These are phyloP conservation scores for Myriosclerotinia duriaeana DNA, from an alignment of 2,329 filamentous ascomycete species.

Conservation along the genomic window DNA sequence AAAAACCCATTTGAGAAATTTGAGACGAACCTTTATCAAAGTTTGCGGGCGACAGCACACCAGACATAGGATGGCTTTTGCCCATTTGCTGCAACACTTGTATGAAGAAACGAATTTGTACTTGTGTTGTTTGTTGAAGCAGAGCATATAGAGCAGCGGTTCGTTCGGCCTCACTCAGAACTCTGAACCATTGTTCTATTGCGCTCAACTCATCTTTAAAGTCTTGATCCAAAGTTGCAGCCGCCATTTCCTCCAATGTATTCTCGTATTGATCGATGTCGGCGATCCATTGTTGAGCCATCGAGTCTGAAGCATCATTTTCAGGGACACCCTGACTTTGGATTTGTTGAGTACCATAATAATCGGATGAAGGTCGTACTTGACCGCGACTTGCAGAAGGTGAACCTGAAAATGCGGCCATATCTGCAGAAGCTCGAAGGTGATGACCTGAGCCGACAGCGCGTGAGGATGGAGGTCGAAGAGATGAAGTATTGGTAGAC, in stretches of 20 bases:
- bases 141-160: constrained; percentile 94
- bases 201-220: constrained; percentile 99
- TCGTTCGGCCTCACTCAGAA: constrained; percentile 92
- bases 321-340: constrained; percentile 69
- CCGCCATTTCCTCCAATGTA: constrained; percentile 98
- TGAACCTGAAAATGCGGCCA: constrained; percentile 74
- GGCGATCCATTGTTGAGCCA: constrained; percentile 96
- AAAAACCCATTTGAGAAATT: background rate
- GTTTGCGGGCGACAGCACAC: constrained; percentile 88
- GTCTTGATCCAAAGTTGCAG: constrained; percentile 96
- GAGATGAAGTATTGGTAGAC: constrained; percentile 74
- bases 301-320: constrained; percentile 81
- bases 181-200: constrained; percentile 99
- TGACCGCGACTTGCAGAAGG: constrained; percentile 63
- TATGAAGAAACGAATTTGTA: constrained; percentile 98
- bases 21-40: constrained; percentile 82
- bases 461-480: constrained; percentile 79
- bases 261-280: constrained; percentile 99
- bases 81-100: constrained; percentile 99
- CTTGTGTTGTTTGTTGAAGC: constrained; percentile 96
- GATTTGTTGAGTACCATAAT: constrained; percentile 74
- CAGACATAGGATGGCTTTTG: constrained; percentile 95
- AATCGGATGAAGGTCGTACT: constrained; percentile 91
- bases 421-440: constrained; percentile 92
- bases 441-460: constrained; percentile 77